These are phyloP conservation scores for Melastoma candidum DNA, from an alignment of 441 rosid genomes.

Conservation along the genomic window DNA sequence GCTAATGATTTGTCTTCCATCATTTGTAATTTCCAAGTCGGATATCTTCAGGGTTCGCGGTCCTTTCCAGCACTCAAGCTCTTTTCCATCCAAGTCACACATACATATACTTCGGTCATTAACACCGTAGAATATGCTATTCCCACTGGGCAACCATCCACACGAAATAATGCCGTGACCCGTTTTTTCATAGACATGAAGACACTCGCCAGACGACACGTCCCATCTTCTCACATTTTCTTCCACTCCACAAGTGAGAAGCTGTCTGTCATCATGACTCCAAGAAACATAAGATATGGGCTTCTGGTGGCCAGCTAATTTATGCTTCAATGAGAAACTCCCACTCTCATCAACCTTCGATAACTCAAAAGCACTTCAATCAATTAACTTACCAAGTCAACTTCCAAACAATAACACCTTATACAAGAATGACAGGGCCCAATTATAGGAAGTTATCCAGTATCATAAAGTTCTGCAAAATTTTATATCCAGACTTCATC, in stretches of 20 bases:
- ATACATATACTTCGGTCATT: slow-evolving; percentile 44
- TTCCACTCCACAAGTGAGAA: slow-evolving; percentile 52
- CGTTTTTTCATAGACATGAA: slow-evolving; percentile 37
- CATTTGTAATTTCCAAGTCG: slow-evolving; percentile 48
- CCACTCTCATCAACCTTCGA: slow-evolving; percentile 47
- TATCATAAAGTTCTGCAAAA: too few relatives aligned
- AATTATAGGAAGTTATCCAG: too few relatives aligned
- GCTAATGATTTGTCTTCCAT: slow-evolving; percentile 53
- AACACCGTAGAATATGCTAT: slow-evolving; percentile 34
- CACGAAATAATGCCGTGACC: slow-evolving; percentile 48
- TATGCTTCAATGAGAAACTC: slow-evolving; percentile 41
- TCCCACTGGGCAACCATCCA: slow-evolving; percentile 51
- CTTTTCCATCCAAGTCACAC: slow-evolving; percentile 53
- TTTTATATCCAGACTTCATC: too few relatives aligned
- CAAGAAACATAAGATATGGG: slow-evolving; percentile 51
- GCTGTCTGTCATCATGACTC: slow-evolving; percentile 48
- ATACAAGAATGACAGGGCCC: too few relatives aligned
- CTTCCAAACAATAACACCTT: too few relatives aligned
- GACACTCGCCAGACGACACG: slow-evolving; percentile 49
- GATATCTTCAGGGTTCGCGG: slow-evolving; percentile 37
- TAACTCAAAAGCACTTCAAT: not conserved
- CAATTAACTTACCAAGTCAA: too few relatives aligned
- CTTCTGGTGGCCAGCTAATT: slow-evolving; percentile 50
- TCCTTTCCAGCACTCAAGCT: slow-evolving; percentile 44
- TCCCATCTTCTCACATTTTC: slow-evolving; percentile 52